Evolutionary conservation across 768 basidiomycete genomes (phyloP), one percentile per base, ranked within the genome.

Genomic region (Dioszegia crocea): DNA sequence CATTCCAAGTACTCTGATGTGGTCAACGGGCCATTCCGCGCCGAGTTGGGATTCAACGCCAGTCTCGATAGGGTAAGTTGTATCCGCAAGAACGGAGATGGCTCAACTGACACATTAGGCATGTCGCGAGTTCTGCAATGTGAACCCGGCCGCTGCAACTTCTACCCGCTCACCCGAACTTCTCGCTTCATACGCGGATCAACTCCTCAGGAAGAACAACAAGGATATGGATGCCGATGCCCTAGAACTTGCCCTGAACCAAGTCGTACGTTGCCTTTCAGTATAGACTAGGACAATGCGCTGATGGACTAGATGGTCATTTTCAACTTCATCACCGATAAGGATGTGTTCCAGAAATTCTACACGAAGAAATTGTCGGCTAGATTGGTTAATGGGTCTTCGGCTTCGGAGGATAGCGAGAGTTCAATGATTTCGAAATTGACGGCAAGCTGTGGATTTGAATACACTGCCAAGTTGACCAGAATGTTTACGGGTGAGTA

Each of bases 241-340:
- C 65, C 79, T 97, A 3, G 94, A 99, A 77, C 84, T 85, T 53
- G 89, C 90, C 10, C 76, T 99, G 43, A 88, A 91, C 75, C 88
- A 91, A 66, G 89, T 91, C 71, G 93, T 94, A 75, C 50, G 87
- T 79, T 11, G 16, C 24, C 12, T 40, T 0, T 17, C 27, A 19
- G 24, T 45, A 11, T 27, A 40, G 46, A 11, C n/a, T n/a, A n/a
- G n/a, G n/a, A n/a, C n/a, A n/a, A n/a, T n/a, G n/a, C n/a, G n/a
- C n/a, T n/a, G n/a, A n/a, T n/a, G n/a, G n/a, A n/a, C n/a, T 71
- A 98, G 94, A 96, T 97, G 92, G 82, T 89, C 14, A 80, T 98
- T 48, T 96, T 99, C 88, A 92, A 92, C 76, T 98, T 96, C 78
- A 88, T 97, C 68, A 91, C 93, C 75, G 93, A 98, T 81, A 96